Evolutionary conservation across 1,284 basidiomycete species (phyloP), one percentile per base, ranked within the genome.

Genomic region (Amylostereum areolatum): DNA sequence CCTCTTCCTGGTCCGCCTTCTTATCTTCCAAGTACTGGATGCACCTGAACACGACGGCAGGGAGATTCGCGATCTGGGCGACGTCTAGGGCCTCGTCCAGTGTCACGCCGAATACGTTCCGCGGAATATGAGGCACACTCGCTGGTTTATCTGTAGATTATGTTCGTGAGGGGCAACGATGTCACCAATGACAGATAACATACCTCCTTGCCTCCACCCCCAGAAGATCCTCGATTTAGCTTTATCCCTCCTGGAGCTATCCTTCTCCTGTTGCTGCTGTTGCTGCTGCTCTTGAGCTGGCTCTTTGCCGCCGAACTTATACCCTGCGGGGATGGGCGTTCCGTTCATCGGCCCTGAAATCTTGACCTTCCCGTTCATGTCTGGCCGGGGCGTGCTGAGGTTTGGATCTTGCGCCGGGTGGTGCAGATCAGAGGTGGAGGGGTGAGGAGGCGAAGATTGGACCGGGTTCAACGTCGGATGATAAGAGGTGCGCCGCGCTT

Each of bases 1-100:
- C 96, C 69, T 99, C 96, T 63, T 99, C 96, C 59, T 90, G 83
- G 56, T 97, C 90, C 8, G 96, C 96, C 61, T 91, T 81, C 67
- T 92, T 92, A 32, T 83, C 80, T 71, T 96, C 91, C 49, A 95
- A 71, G 67, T 92, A 95, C 61, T 92, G 83, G 58, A 96, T 92
- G 59, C 89, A 92, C 49, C 96, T 83, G 73, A 95, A 98, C 31
- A 97, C 88, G 52, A 99, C 90, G 3, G 94, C 92, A 1, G 96
- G 97, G 18, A 99, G 74, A 57, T 89, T 87, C 47, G 89, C 90
- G 51, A 97, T 89, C 62, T 91, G 81, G 4, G 91, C 89, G 32
- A 97, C 81, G 3, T 90, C 86, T 30, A 99, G 79, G 2, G 94
- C 88, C 52, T 97, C 93, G 50, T 89, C 80, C 28, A 99, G 69